Conservation (phyloP, 768 basidiomycete genomes). For the Nevesoporus exiguus region DNA sequence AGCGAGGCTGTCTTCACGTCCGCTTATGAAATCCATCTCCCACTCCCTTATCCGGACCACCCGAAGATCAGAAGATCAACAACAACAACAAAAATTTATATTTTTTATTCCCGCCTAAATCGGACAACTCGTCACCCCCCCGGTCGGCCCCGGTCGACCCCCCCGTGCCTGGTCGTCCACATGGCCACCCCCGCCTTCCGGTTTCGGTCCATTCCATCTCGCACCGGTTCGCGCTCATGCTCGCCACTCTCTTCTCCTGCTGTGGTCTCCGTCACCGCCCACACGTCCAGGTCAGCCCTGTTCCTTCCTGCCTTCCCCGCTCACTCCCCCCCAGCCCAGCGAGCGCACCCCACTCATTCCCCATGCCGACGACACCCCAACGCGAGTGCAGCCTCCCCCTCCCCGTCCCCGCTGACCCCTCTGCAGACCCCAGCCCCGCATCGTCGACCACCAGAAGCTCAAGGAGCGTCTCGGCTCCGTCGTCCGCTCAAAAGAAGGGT, state of each 20-base stretch:
- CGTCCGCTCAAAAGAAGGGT: constrained; percentile 62
- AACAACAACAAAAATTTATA: constrained; percentile 6
- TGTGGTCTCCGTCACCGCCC: constrained; percentile 25
- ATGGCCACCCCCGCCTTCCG: constrained; percentile 6
- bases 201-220: constrained; percentile 3
- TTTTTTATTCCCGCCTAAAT: constrained; percentile 24
- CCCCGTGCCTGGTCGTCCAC: constrained; percentile 31
- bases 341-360: constrained; percentile 32
- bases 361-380: constrained; percentile 22
- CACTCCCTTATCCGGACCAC: constrained; percentile 24
- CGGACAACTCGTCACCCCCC: constrained; percentile 20
- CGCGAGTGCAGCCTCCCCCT: constrained; percentile 13
- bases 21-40: constrained; percentile 35
- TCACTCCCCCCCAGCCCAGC: constrained; percentile 8
- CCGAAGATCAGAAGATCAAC: constrained; percentile 35
- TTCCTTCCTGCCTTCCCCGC: not conserved
- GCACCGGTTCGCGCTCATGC: constrained; percentile 18
- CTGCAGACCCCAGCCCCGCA: constrained; percentile 26
- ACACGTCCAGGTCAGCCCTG: constrained; percentile 17
- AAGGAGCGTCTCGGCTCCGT: constrained; percentile 52
- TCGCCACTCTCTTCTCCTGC: constrained; percentile 28
- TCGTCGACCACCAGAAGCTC: constrained; percentile 48
- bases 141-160: constrained; percentile 18
- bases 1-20: constrained; percentile 46
- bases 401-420: not conserved